Evolutionary conservation across 176 grass and related monocot genomes (phyloP), one percentile per base, ranked within the genome.

Genomic region (Tuctoria greenei): DNA sequence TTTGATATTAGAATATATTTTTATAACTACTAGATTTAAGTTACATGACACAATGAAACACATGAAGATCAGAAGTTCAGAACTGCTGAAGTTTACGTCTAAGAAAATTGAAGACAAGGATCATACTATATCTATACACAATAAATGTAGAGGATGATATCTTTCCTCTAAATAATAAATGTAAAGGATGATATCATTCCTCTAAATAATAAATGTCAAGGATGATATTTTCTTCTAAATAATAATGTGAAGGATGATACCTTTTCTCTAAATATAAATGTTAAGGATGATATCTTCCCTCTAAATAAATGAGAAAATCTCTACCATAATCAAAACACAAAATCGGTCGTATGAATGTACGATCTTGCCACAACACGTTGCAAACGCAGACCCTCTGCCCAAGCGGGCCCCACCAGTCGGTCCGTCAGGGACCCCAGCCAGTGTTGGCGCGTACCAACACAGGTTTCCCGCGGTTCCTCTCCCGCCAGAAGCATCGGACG

Each of bases 391-490:
- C 24, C 52, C 20, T 31, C 31, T 3, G 31, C 31, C 31, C 31
- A 31, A 1, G 31, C 31, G 31, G 31, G 31, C 31, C 31, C 31
- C 31, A 31, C 31, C 3, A 1, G 31, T 3, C 31, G 31, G 31
- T 31, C 31, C 31, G 1, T 31, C 3, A n/a, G 4, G 46, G 46
- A 49, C 46, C 46, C 54, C 2, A 7, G n/a, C 55, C 10, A 37
- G 55, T 40, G 27, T 44, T 76, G 71, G 78, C 46, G 45, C 26
- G 82, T 73, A 79, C 55, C 55, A 25, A 26, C 26, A 24, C 57
- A n/a, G 57, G 20, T 82, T 58, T 66, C 79, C 72, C 58, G 49
- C 73, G 79, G 64, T 74, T 73, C 75, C 39, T 46, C 71, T 51
- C 71, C 58, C 42, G 66, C 41, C 42, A 26, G 42, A 5, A 42